Conservation (phyloP, 257 asterid species). For the Mitragyna speciosa region DNA sequence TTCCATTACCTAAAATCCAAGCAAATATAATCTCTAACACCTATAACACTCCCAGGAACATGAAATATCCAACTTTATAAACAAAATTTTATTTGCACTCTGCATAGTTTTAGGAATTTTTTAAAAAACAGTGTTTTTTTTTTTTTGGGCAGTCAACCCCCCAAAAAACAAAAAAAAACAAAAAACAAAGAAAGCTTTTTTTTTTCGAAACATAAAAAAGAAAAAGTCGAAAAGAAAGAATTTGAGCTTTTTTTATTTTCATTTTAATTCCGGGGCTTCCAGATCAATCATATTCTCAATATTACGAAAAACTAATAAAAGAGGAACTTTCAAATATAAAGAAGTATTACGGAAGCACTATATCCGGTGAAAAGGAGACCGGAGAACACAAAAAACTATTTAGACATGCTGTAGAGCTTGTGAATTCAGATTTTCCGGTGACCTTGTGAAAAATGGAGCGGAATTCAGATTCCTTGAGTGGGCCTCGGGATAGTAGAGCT, state of each 20-base stretch:
- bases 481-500: conserved; percentile 75
- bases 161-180: no score
- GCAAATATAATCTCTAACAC: background rate
- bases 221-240: background rate
- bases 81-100: background rate
- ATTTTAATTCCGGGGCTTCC: no score
- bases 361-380: no score
- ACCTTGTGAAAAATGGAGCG: conserved; percentile 51
- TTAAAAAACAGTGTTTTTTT: background rate
- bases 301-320: background rate
- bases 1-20: background rate
- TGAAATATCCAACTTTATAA: background rate
- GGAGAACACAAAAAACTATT: background rate
- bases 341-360: background rate
- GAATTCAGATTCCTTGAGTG: conserved; percentile 56
- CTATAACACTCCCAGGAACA: background rate
- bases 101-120: background rate
- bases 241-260: no score
- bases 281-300: background rate
- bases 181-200: no score
- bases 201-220: background rate
- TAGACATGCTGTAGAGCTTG: conserved; percentile 34
- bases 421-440: conserved; percentile 41
- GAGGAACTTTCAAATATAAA: background rate
- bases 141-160: no score